Evolutionary conservation across 768 basidiomycete genomes (phyloP).

Genomic region (Coprinellus aureogranulatus): DNA sequence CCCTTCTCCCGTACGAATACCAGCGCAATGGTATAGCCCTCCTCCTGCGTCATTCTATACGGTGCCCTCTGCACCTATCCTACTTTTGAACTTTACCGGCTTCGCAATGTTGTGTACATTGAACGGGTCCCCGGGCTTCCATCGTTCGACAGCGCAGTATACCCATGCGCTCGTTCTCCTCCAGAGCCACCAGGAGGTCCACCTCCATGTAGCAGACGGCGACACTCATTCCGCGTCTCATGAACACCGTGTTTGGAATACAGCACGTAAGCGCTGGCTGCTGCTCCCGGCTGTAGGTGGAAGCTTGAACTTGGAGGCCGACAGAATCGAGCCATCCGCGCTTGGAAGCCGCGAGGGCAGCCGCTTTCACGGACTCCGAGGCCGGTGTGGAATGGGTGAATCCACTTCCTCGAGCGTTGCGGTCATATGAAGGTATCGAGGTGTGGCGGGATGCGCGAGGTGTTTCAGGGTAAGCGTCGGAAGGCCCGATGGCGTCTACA

Average conservation of each 20-base stretch:
- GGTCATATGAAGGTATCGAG: too few relatives aligned
- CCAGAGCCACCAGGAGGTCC: constrained; percentile 65
- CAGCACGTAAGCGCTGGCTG: constrained; percentile 42
- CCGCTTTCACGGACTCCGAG: constrained; percentile 3
- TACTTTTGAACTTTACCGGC: constrained; percentile 71
- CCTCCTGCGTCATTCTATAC: constrained; percentile 41
- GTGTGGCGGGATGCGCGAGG: constrained; percentile 14
- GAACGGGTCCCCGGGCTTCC: constrained; percentile 56
- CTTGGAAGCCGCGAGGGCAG: constrained; percentile 36
- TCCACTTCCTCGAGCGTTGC: too few relatives aligned
- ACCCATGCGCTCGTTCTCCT: constrained; percentile 60
- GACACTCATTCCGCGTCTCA: constrained; percentile 72
- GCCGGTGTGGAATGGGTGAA: not conserved
- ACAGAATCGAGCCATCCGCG: constrained; percentile 85
- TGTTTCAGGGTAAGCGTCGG: constrained; percentile 32
- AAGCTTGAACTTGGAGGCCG: constrained; percentile 76
- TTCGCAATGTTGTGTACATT: constrained; percentile 58
- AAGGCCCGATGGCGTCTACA: constrained; percentile 35
- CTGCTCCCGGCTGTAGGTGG: constrained; percentile 18
- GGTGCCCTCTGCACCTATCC: constrained; percentile 30
- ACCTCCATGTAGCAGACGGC: constrained; percentile 68
- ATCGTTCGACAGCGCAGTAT: constrained; percentile 76
- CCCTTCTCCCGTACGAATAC: constrained; percentile 83
- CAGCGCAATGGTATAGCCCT: constrained; percentile 49
- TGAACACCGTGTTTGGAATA: constrained; percentile 57